Conservation (phyloP, 1,284 basidiomycete genomes). For the Microbotryum intermedium region DNA sequence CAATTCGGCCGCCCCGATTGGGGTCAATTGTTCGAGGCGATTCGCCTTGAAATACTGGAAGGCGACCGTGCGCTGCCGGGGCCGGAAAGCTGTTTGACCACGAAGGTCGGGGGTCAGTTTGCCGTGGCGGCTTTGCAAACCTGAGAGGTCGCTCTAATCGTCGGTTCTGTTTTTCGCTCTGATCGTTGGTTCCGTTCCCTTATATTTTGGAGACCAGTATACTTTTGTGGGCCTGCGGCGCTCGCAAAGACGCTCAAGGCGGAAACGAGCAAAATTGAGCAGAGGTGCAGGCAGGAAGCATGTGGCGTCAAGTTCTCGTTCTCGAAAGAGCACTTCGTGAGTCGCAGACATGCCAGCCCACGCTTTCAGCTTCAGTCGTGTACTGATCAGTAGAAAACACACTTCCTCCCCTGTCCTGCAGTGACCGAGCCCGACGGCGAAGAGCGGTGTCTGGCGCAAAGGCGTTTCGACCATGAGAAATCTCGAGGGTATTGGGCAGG, state of each 20-base stretch:
- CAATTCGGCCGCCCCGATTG: slow-evolving; percentile 83
- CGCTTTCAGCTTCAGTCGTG: too few species aligned
- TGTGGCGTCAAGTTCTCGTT: slow-evolving; percentile 13
- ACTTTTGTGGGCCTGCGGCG: slow-evolving; percentile 18
- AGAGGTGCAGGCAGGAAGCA: neutral
- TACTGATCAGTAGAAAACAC: too few species aligned
- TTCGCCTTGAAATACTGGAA: slow-evolving; percentile 43
- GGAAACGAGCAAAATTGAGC: neutral
- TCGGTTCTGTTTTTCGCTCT: neutral
- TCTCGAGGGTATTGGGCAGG: too few species aligned
- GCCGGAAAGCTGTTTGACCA: slow-evolving; percentile 62
- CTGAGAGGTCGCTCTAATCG: neutral
- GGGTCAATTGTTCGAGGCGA: slow-evolving; percentile 62
- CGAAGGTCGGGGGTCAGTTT: slow-evolving; percentile 48
- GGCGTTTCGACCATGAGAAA: too few species aligned
- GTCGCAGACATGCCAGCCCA: neutral
- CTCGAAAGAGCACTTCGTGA: slow-evolving; percentile 23
- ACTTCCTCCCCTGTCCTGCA: too few species aligned
- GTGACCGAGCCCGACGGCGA: too few species aligned
- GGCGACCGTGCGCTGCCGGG: slow-evolving; percentile 69
- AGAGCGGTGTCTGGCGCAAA: too few species aligned
- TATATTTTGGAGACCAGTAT: slow-evolving; percentile 9
- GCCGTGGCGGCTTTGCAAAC: too few species aligned
- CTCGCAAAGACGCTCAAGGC: slow-evolving; percentile 13
- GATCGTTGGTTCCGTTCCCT: neutral